These are phyloP conservation scores for Linum trigynum DNA, from an alignment of 345 rosid genomes.

Conservation along the genomic window DNA sequence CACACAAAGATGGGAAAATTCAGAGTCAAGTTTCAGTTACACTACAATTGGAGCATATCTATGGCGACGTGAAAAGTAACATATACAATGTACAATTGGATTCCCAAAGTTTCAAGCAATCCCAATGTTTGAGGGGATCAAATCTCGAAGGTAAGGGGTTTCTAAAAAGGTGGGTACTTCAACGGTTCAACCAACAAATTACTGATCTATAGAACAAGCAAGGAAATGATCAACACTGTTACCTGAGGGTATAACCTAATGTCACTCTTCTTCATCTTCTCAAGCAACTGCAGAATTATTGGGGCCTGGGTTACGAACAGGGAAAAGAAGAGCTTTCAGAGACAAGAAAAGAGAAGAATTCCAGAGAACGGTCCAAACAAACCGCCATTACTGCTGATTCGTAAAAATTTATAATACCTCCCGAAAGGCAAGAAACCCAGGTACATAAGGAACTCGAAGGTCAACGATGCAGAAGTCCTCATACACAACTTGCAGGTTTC, in stretches of 20 bases:
- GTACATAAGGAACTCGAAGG: conserved; percentile 57
- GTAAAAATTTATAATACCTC: conserved; percentile 36
- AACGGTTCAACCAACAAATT: not conserved
- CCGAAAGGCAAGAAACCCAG: conserved; percentile 85
- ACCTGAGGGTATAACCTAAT: conserved; percentile 74
- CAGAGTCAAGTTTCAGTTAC: not conserved
- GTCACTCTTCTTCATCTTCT: conserved; percentile 41
- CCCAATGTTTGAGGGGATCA: not conserved
- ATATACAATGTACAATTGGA: not conserved
- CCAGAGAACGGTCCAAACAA: not conserved
- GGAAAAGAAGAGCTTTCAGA: not conserved
- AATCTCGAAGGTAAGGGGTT: not conserved
- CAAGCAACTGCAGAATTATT: conserved; percentile 47
- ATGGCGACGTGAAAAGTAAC: not conserved
- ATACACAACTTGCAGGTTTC: conserved; percentile 37
- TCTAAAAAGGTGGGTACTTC: not conserved
- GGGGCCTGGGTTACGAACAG: conserved; percentile 47
- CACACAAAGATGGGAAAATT: not conserved
- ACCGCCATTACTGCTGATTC: not conserved
- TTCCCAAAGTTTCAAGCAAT: not conserved
- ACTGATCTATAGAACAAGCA: not conserved
- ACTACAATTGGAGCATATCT: not conserved
- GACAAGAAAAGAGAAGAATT: not conserved
- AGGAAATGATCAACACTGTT: not conserved
- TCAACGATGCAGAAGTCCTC: conserved; percentile 38